Conservation (phyloP, 2,329 filamentous ascomycete species). For the Fusarium sp. region DNA sequence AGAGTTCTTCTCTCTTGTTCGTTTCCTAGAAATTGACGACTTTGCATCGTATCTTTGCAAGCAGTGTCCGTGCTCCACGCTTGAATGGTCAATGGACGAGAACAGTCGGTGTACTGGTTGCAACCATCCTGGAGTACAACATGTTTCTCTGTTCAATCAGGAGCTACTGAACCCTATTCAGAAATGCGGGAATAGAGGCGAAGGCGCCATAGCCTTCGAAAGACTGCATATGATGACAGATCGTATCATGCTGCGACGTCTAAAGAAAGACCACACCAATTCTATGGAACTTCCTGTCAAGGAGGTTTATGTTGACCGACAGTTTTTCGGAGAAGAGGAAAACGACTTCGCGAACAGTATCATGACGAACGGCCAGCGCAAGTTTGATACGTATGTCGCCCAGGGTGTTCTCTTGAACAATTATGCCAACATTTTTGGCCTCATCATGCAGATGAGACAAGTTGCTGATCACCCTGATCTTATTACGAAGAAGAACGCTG, state of each 20-base stretch:
- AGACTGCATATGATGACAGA: conserved; percentile 91
- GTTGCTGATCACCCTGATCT: conserved; percentile 96
- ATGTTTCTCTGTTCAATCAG: conserved; percentile 81
- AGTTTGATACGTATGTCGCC: conserved; percentile 95
- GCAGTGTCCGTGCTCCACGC: conserved; percentile 78
- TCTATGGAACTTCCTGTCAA: conserved; percentile 98
- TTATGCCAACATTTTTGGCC: conserved; percentile 97
- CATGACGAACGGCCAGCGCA: conserved; percentile 88
- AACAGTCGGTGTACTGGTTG: conserved; percentile 77
- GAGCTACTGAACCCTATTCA: conserved; percentile 89
- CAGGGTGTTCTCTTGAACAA: conserved; percentile 95
- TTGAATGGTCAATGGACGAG: conserved; percentile 85
- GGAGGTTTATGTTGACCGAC: conserved; percentile 88
- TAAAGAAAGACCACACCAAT: conserved; percentile 92
- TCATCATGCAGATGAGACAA: conserved; percentile 99
- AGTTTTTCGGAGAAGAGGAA: conserved; percentile 97
- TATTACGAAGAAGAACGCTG: conserved; percentile 85
- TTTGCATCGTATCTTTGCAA: conserved; percentile 97
- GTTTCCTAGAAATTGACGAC: conserved; percentile 87
- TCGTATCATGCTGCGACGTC: conserved; percentile 92
- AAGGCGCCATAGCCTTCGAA: conserved; percentile 75
- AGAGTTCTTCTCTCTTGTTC: conserved; percentile 93
- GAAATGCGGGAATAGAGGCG: conserved; percentile 66
- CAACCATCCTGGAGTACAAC: conserved; percentile 53
- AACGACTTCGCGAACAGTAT: conserved; percentile 95